Evolutionary conservation across 306 rosid species (phyloP).

Genomic region (Myrica gale): DNA sequence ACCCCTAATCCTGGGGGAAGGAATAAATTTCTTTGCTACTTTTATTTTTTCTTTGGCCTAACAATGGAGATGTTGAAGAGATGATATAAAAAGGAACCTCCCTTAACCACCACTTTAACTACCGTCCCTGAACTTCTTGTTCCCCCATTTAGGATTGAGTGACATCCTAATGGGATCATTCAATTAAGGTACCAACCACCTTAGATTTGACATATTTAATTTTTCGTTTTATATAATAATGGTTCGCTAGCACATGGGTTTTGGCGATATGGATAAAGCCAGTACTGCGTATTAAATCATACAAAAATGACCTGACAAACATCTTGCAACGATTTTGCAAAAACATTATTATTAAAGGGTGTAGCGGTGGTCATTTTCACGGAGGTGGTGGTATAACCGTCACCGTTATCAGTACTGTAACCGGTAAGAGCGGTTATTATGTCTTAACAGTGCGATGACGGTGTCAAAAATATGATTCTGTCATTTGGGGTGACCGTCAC

Average conservation of each 20-base stretch:
- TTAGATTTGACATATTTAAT: neutral
- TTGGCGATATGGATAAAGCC: neutral
- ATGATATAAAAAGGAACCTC: neutral
- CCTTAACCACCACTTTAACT: constrained; percentile 31
- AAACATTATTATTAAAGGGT: neutral
- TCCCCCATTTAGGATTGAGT: neutral
- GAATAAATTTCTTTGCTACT: neutral
- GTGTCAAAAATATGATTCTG: no score
- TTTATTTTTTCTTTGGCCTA: neutral
- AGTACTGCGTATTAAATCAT: neutral
- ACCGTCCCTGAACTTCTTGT: neutral
- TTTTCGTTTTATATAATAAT: neutral
- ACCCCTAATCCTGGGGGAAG: no score
- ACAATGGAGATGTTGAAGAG: no score
- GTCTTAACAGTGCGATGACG: no score
- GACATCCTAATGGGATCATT: neutral
- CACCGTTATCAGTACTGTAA: no score
- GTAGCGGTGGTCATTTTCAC: no score
- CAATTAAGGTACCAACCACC: neutral
- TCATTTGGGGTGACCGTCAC: no score
- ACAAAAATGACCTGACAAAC: neutral
- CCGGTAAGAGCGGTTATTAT: no score
- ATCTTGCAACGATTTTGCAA: neutral
- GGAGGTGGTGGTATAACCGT: no score
- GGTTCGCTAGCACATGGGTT: neutral